Base-by-base conservation (phyloP, 441 rosid genomes). In the Rhodomyrtus psidioides region DNA sequence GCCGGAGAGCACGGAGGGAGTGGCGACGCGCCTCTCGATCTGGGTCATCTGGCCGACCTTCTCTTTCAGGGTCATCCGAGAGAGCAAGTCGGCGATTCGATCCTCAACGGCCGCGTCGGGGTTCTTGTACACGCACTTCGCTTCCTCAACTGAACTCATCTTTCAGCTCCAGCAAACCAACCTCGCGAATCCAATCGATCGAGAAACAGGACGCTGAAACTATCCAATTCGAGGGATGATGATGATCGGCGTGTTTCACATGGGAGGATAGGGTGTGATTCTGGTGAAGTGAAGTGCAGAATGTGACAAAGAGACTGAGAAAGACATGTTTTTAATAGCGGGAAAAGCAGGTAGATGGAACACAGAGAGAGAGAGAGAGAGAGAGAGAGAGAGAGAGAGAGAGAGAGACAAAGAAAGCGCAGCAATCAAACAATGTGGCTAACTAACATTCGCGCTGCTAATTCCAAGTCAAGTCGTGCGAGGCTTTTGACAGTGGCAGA, bases 1-100 rank as follows among this genome's bases (percentile, higher is more conserved):
- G 84, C 62, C 53, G 28, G 53, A 79, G 62, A 86, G 54, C 53
- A 82, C 53, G 34, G 83, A 24, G 56, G 70, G 30, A 34, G 83
- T 49, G 55, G 88, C 51, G 59, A 83, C 85, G 53, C 85, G 58
- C 28, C 88, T 81, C 85, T 86, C 88, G 83, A 83, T 94, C 86
- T 96, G 98, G 81, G 94, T 91, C 96, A 95, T 96, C 90, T 95
- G 98, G 26, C 96, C 96, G 55, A 96, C 87, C 85, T 95, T 96
- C 87, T 96, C 99, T 82, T 87, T 82, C 81, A 94, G 53, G 81
- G 91, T 95, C 99, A 96, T 94, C 59, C 93, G 91, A 60, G 96
- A 92, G 82, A 96, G 93, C 90, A 95, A 95, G 90, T 95, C 98
- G 57, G 89, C 83, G 75, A 95, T 87, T 55, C 98, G 95, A 88